A percentile compares a stretch with the other conserved stretches of the same genome.
Conservation (phyloP, 2,329 filamentous ascomycete genomes). For the Hypoxylon sp. region DNA sequence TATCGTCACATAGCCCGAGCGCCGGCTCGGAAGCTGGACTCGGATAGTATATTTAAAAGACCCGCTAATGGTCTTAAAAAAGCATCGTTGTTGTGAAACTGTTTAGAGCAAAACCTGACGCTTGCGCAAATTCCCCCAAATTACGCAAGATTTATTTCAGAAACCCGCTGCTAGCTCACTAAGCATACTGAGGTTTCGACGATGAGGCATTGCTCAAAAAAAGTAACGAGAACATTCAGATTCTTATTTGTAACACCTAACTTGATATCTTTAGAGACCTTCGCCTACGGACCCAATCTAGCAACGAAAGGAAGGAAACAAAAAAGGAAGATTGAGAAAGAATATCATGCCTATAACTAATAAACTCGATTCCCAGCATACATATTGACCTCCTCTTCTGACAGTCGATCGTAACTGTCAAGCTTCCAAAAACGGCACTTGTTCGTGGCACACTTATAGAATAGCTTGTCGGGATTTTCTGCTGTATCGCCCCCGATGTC, state of each 20-base stretch:
- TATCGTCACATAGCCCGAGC: slow-evolving; percentile 36
- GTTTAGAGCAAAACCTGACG: too few species aligned
- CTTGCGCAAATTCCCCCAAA: background rate
- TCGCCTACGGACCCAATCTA: background rate
- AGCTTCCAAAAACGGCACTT: slow-evolving; percentile 17
- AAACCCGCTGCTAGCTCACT: background rate
- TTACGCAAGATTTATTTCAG: background rate
- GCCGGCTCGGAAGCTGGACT: slow-evolving; percentile 18
- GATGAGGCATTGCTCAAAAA: too few species aligned
- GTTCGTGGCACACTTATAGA: slow-evolving; percentile 42
- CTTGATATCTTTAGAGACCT: background rate
- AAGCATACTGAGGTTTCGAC: background rate
- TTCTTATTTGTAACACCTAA: background rate
- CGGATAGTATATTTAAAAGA: slow-evolving; percentile 23
- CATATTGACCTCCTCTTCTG: slow-evolving; percentile 23
- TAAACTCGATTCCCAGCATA: slow-evolving; percentile 27
- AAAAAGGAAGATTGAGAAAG: background rate
- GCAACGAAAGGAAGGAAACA: background rate
- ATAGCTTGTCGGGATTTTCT: background rate
- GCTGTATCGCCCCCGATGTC: slow-evolving; percentile 23
- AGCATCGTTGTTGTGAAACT: background rate
- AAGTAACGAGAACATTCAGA: background rate
- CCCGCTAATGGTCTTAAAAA: slow-evolving; percentile 7
- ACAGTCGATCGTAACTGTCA: slow-evolving; percentile 26
- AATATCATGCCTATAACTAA: background rate